These are phyloP conservation scores for Linanthus parryae DNA, from an alignment of 148 eudicot species.

Conservation along the genomic window DNA sequence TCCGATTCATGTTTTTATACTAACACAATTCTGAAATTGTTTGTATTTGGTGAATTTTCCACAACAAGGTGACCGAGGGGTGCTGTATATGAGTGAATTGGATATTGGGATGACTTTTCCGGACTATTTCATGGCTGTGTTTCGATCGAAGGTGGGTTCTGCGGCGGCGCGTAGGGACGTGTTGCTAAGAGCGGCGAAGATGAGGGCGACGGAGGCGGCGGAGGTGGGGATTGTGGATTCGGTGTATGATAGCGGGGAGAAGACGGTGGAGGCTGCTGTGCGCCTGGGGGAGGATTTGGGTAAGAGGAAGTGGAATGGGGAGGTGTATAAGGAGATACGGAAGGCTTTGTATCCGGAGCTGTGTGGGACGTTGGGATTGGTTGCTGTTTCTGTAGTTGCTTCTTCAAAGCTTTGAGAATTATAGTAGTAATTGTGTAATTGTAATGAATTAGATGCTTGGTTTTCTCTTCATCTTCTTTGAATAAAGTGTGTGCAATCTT, in stretches of 20 bases:
- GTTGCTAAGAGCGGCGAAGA: conserved; percentile 29
- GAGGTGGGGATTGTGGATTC: conserved; percentile 38
- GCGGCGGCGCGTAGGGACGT: conserved; percentile 28
- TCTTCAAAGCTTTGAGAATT: conserved; percentile 19
- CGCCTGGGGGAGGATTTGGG: conserved; percentile 27
- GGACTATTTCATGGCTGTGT: conserved; percentile 35
- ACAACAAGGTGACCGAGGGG: conserved; percentile 18
- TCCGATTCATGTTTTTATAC: too few relatives aligned
- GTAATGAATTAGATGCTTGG: background rate
- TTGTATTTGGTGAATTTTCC: too few relatives aligned
- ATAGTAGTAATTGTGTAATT: background rate
- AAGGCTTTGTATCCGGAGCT: conserved; percentile 36
- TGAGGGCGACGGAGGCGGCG: conserved; percentile 37
- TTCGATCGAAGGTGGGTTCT: conserved; percentile 31
- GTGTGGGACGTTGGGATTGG: conserved; percentile 29
- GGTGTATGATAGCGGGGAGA: conserved; percentile 25
- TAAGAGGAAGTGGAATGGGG: conserved; percentile 32
- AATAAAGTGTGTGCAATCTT: background rate
- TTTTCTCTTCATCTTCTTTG: background rate
- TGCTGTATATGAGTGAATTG: conserved; percentile 49
- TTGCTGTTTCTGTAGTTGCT: background rate
- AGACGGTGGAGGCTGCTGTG: conserved; percentile 28
- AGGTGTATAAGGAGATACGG: conserved; percentile 35
- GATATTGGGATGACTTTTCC: conserved; percentile 48
- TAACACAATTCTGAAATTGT: too few relatives aligned